phyloP scores from a whole-genome alignment of 1,284 basidiomycete species.

The Chalciporus sp. region DNA sequence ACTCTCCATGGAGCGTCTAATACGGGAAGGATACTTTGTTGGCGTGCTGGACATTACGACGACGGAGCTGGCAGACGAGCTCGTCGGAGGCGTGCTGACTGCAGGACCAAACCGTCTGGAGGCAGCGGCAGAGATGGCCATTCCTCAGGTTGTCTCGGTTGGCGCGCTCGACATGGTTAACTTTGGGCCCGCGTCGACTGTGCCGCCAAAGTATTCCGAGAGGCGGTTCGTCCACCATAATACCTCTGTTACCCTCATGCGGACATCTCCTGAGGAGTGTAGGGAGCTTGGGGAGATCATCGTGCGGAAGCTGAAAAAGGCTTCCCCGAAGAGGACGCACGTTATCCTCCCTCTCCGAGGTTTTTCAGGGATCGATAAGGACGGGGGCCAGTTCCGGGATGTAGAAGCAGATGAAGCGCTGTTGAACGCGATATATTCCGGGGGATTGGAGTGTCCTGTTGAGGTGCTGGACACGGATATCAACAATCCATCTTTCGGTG shows the following conservation, averaged over 20 bases:
- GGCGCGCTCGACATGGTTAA: conserved; percentile 36
- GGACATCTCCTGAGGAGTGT: conserved; percentile 30
- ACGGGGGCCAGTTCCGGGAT: conserved; percentile 25
- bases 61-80: conserved; percentile 33
- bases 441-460: conserved; percentile 18
- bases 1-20: conserved; percentile 31
- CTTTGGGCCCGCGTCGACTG: conserved; percentile 27
- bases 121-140: conserved; percentile 18
- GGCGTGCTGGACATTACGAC: conserved; percentile 33
- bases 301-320: conserved; percentile 22
- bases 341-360: conserved; percentile 30
- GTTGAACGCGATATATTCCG: conserved; percentile 17
- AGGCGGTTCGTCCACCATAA: conserved; percentile 27
- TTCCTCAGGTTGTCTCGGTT: conserved; percentile 29
- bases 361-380: conserved; percentile 26
- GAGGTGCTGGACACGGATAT: conserved; percentile 26
- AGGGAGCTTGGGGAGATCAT: conserved; percentile 23
- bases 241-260: conserved; percentile 31
- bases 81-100: conserved; percentile 30
- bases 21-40: conserved; percentile 23
- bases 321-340: conserved; percentile 14
- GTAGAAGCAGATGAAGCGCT: conserved; percentile 27
- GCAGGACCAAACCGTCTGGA: conserved; percentile 29
- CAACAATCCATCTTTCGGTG: conserved; percentile 29
- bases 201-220: conserved; percentile 18